Evolutionary conservation across 768 basidiomycete genomes (phyloP), one percentile per base, ranked within the genome.

Genomic region (Boletus insuetus): DNA sequence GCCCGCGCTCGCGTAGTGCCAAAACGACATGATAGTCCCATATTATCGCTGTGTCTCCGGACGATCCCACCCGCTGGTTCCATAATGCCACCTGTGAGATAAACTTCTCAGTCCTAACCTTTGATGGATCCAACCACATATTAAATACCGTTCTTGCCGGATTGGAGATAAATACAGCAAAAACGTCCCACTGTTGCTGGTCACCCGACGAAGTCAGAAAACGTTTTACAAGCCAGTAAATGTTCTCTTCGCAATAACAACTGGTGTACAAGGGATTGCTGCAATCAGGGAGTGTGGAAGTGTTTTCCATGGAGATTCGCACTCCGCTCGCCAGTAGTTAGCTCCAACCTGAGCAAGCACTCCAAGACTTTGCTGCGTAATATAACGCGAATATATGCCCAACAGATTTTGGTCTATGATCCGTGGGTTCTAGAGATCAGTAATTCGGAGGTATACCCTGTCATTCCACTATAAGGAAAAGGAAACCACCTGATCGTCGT

Each of bases 1-100:
- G 49, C 13, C 45, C 35, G 31, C 64, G 74, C 54, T 74, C 70
- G 40, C 75, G 76, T 31, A 89, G 71, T 44, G 82, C 65, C 13
- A 87, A 76, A 40, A 90, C 69, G 60, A 85, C 86, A 63, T 89
- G 87, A 69, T 90, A 89, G 65, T 90, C 87, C 87, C 87, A 89
- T 40, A 89, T 69, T 19, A 88, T 78, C 40, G 79, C 69, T 4
- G 51, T 60, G 35, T 70, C 70, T 29, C 60, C 64, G 16, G 69
- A 63, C 16, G 55, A 56, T 13, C 77, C 75, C 26, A 69, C 71
- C 58, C 78, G 80, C 68, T 88, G 87, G 54, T 74, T 75, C 82
- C 83, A 87, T 43, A 90, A 65, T 26, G 83, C 84, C 35, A 87
- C 82, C 87, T 87, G 58, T 54, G 37, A 29, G 31, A 52, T 47